Evolutionary conservation across 139 green algal genomes (phyloP).

Genomic region (Tetraselmis striata): DNA sequence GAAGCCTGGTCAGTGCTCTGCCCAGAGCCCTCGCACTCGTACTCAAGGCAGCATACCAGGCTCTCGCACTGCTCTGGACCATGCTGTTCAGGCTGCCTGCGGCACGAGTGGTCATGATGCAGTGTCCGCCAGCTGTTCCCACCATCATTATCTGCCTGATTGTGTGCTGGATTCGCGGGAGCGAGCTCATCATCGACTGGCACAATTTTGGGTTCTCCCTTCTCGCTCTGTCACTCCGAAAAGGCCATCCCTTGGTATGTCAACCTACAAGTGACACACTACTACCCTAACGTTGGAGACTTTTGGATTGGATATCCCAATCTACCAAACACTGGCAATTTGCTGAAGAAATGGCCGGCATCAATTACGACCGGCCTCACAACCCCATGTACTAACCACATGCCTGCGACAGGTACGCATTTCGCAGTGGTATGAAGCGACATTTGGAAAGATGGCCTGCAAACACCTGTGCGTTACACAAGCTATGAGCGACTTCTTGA

Average conservation of each 20-base stretch:
- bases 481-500: slow-evolving; percentile 76
- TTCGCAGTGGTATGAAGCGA: slow-evolving; percentile 52
- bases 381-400: too few relatives aligned
- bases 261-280: too few relatives aligned
- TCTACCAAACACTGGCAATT: too few relatives aligned
- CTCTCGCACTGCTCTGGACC: slow-evolving; percentile 49
- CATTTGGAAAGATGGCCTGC: slow-evolving; percentile 39
- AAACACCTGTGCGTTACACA: slow-evolving; percentile 77
- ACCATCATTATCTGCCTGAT: slow-evolving; percentile 63
- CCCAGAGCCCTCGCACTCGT: slow-evolving; percentile 45
- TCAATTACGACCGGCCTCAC: too few relatives aligned
- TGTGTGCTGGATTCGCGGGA: slow-evolving; percentile 61
- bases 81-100: slow-evolving; percentile 50
- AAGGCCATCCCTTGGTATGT: neutral
- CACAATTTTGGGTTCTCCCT: slow-evolving; percentile 93
- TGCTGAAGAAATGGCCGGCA: too few relatives aligned
- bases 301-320: too few relatives aligned
- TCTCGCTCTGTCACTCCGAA: neutral
- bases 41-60: slow-evolving; percentile 61
- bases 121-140: slow-evolving; percentile 87
- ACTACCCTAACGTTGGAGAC: too few relatives aligned
- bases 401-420: slow-evolving; percentile 51
- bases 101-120: slow-evolving; percentile 35
- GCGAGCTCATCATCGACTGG: slow-evolving; percentile 85
- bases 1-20: too few relatives aligned